These are phyloP conservation scores for Mucor irregularis DNA, from an alignment of 371 early-diverging fungal genomes.

Conservation along the genomic window DNA sequence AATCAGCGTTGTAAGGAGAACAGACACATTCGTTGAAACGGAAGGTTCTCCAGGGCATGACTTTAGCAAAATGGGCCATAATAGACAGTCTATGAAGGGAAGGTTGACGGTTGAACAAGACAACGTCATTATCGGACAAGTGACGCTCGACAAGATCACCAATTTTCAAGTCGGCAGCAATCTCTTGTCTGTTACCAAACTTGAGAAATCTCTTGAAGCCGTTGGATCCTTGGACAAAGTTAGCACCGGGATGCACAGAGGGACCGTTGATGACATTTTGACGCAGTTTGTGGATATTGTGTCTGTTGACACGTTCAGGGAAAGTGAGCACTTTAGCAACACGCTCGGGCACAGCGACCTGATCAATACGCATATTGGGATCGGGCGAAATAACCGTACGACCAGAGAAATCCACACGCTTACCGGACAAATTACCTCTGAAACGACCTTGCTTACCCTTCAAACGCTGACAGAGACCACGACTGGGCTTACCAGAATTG, in stretches of 20 bases:
- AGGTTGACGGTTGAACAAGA: constrained; percentile 99
- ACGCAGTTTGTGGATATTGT: constrained; percentile 86
- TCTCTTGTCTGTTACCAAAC: constrained; percentile 70
- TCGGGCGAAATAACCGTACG: constrained; percentile 99
- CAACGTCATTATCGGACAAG: constrained; percentile 94
- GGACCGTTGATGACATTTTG: constrained; percentile 90
- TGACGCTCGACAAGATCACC: constrained; percentile 99
- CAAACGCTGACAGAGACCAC: constrained; percentile 96
- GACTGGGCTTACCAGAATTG: constrained; percentile 70
- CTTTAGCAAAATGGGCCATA: constrained; percentile 98
- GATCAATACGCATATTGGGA: constrained; percentile 98
- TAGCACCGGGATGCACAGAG: constrained; percentile 95
- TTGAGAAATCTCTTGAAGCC: constrained; percentile 69
- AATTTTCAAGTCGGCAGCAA: constrained; percentile 75
- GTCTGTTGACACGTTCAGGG: constrained; percentile 92
- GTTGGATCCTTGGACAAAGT: constrained; percentile 68
- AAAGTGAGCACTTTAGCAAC: constrained; percentile 98
- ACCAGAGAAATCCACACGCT: constrained; percentile 99
- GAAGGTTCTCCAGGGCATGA: constrained; percentile 97
- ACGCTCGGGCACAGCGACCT: constrained; percentile 96
- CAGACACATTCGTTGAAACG: constrained; percentile 99
- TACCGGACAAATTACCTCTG: constrained; percentile 99
- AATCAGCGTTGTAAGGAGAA: constrained; percentile 99
- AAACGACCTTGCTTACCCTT: constrained; percentile 99
- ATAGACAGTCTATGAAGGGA: constrained; percentile 98